Base-by-base conservation (phyloP, 257 asterid genomes). In the Prunella vulgaris region DNA sequence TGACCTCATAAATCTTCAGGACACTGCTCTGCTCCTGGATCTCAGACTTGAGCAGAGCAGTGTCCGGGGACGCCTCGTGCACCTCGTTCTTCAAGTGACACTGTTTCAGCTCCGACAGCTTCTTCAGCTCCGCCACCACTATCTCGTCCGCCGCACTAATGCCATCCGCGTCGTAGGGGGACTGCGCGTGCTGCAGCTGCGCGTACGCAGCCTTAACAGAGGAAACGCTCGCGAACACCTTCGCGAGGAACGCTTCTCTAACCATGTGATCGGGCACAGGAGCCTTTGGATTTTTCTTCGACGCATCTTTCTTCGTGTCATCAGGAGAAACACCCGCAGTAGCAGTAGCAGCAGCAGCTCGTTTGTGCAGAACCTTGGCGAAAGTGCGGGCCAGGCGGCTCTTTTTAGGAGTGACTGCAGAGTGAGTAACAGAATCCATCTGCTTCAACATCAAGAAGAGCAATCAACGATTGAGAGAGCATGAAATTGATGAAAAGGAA, bases 141-240 rank as follows among this genome's bases (percentile, higher is more conserved):
- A 66, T 35, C 69, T 71, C 84, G 63, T 93, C 99, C 0, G 97
- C 92, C 28, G 87, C 77, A 10, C 87, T 96, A 70, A 91, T 91
- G 38, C 86, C 95, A 33, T 89, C 97, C 1, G 86, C 83, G 69
- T 93, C 96, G 64, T 90, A 93, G 2, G 99, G 99, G 22, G 82
- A 78, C 76, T 93, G 95, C 7, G 97, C 76, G 38, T 60, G 81
- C 44, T 93, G 99, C 68, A 93, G 22, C 68, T 83, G 85, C 0
- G 97, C 96, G 33, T 93, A 93, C 0, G 90, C 92, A 4, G 97
- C 89, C 79, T 93, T 93, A 18, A 91, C 53, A 0, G 92, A 49
- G 0, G 99, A 91, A 12, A 89, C 1, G 25, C 82, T 75, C 5
- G 97, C 96, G 33, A 93, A 90, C 2, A 93, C 62, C 76, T 83